Conservation (phyloP, 225 moss, liverwort and hornwort species). For the Anthoceros angustus region DNA sequence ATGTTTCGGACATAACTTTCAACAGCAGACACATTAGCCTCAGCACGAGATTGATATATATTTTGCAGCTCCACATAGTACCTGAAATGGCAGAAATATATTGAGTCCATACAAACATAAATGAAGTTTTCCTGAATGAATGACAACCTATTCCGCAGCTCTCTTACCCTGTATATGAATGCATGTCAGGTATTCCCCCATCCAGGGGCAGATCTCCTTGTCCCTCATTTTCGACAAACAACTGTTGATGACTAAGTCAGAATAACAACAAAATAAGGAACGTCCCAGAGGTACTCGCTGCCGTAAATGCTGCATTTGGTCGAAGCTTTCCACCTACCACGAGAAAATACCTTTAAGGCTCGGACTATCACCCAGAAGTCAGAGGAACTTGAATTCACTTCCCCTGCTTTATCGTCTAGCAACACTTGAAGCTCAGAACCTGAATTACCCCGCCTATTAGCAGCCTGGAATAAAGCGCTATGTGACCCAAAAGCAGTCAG, state of each 20-base stretch:
- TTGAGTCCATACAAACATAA: not conserved
- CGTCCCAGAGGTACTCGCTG: not conserved
- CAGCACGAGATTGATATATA: constrained; percentile 82
- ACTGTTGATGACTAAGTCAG: constrained; percentile 24
- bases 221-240: constrained; percentile 85
- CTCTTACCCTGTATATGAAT: constrained; percentile 88
- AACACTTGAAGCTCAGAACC: constrained; percentile 55
- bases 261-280: constrained; percentile 7
- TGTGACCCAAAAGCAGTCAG: not conserved
- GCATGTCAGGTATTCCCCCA: constrained; percentile 97
- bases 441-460: constrained; percentile 13
- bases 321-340: not conserved
- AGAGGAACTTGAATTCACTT: constrained; percentile 56
- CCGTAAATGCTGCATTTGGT: not conserved
- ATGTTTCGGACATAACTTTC: constrained; percentile 52
- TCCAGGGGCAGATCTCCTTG: constrained; percentile 94
- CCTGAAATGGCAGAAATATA: constrained; percentile 16
- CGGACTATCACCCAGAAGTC: constrained; percentile 96
- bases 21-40: constrained; percentile 67
- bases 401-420: constrained; percentile 59
- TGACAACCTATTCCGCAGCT: not conserved
- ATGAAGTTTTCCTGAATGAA: too few relatives aligned
- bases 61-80: constrained; percentile 86
- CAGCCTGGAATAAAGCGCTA: not conserved
- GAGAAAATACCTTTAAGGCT: constrained; percentile 61